These are phyloP conservation scores for Candida hispaniensis DNA, from an alignment of 805 yeast species.

Conservation along the genomic window DNA sequence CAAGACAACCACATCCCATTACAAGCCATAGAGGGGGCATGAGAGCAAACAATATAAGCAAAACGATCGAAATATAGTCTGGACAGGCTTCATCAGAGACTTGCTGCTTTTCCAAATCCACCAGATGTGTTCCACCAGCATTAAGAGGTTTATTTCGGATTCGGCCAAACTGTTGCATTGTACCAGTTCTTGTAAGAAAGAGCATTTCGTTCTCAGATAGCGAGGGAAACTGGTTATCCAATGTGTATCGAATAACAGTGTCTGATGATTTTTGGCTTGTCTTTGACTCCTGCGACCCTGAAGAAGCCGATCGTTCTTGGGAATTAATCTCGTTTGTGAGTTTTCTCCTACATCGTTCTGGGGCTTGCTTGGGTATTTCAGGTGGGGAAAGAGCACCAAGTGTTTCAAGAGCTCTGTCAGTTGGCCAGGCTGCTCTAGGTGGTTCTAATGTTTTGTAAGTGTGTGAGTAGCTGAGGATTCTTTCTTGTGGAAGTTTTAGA, in stretches of 20 bases:
- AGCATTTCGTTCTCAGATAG: conserved; percentile 12
- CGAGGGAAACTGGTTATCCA: conserved; percentile 14
- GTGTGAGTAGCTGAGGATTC: no score
- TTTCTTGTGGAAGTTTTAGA: no score
- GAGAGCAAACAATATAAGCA: conserved; percentile 7
- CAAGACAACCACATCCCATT: conserved; percentile 31
- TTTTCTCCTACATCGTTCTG: no score
- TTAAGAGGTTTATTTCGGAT: neutral
- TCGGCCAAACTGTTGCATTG: conserved; percentile 10
- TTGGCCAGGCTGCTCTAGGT: no score
- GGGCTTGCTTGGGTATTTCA: no score
- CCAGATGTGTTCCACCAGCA: conserved; percentile 12
- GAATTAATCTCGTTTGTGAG: no score
- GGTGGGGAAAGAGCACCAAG: no score
- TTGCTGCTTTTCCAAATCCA: conserved; percentile 8
- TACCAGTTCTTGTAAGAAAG: conserved; percentile 10
- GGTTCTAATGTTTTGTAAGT: no score
- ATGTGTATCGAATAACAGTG: conserved; percentile 11
- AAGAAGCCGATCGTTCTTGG: no score
- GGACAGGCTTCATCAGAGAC: conserved; percentile 4
- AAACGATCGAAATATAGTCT: conserved; percentile 9
- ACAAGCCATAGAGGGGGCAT: conserved; percentile 35
- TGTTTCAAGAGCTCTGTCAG: no score
- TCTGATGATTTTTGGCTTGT: no score
- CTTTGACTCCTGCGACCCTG: no score